Conservation (phyloP, 169 alveolate genomes). For the Amoebophrya sp. region DNA sequence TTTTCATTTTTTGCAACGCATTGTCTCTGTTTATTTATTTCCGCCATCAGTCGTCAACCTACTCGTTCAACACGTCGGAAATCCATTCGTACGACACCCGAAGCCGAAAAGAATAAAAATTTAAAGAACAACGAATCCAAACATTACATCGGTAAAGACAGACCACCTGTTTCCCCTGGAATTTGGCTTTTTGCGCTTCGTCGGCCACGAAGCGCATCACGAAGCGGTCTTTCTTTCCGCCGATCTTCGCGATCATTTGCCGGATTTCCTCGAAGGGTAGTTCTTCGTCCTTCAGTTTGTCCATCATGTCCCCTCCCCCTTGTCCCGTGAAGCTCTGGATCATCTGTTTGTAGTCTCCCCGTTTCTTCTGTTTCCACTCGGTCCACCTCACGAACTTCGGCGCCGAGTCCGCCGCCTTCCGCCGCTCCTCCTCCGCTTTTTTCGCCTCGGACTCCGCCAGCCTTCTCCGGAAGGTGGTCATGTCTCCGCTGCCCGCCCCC, state of each 20-base stretch:
- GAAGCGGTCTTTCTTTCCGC: neutral
- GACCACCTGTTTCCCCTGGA: neutral
- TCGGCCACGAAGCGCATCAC: neutral
- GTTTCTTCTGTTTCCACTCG: neutral
- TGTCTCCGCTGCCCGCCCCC: too few species aligned
- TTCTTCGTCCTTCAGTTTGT: neutral
- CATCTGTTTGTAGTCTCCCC: neutral
- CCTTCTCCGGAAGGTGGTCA: neutral
- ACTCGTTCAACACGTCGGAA: too few species aligned
- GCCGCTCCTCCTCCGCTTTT: neutral
- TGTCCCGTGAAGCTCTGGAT: neutral
- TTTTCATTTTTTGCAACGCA: too few species aligned
- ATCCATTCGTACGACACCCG: too few species aligned
- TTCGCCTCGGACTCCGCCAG: neutral
- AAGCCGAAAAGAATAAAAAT: too few species aligned
- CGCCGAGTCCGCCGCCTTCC: neutral
- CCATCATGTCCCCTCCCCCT: neutral
- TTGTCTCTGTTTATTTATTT: too few species aligned
- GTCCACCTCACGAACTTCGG: neutral
- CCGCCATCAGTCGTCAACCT: too few species aligned
- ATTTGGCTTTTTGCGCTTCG: neutral
- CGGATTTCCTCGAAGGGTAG: neutral
- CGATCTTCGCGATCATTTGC: neutral
- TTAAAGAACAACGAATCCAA: too few species aligned
- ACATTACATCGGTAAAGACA: too few species aligned